phyloP scores from a whole-genome alignment of 2,329 filamentous ascomycete species.

The Rhynchosporium graminicola region DNA sequence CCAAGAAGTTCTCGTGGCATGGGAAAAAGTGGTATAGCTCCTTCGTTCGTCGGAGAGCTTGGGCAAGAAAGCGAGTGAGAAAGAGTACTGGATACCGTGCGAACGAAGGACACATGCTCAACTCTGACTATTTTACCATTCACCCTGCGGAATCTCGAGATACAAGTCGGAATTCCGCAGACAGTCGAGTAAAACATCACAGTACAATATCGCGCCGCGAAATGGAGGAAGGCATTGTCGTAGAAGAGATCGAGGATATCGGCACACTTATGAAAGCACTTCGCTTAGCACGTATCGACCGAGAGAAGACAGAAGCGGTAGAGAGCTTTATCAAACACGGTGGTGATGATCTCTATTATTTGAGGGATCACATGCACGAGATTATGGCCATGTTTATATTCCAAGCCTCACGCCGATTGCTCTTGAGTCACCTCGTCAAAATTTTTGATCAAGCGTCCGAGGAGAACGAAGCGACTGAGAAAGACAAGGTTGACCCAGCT shows the following conservation, averaged over 20 bases:
- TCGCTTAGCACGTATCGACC: slow-evolving; percentile 73
- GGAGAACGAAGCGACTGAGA: slow-evolving; percentile 44
- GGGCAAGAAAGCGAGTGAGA: slow-evolving; percentile 80
- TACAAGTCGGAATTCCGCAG: slow-evolving; percentile 43
- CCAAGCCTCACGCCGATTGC: slow-evolving; percentile 77
- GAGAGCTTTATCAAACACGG: slow-evolving; percentile 79
- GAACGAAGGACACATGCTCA: slow-evolving; percentile 64
- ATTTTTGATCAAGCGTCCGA: slow-evolving; percentile 57
- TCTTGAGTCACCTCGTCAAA: slow-evolving; percentile 71
- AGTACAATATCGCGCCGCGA: slow-evolving; percentile 36
- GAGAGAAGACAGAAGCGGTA: slow-evolving; percentile 85
- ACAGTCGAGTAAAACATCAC: slow-evolving; percentile 21
- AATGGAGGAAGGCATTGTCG: slow-evolving; percentile 47
- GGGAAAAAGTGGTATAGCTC: slow-evolving; percentile 90
- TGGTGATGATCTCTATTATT: slow-evolving; percentile 71
- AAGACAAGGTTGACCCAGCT: slow-evolving; percentile 38
- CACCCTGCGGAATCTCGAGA: slow-evolving; percentile 52
- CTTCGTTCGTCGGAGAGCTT: slow-evolving; percentile 86
- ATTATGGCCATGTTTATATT: slow-evolving; percentile 89
- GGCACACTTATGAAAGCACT: slow-evolving; percentile 66
- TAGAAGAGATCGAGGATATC: slow-evolving; percentile 60
- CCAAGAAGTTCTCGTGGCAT: slow-evolving; percentile 78
- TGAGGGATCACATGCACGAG: slow-evolving; percentile 75
- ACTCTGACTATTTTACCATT: slow-evolving; percentile 78
- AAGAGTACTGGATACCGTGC: slow-evolving; percentile 47